phyloP scores from a whole-genome alignment of 2,329 filamentous ascomycete species.

The Escovopsis sp. region DNA sequence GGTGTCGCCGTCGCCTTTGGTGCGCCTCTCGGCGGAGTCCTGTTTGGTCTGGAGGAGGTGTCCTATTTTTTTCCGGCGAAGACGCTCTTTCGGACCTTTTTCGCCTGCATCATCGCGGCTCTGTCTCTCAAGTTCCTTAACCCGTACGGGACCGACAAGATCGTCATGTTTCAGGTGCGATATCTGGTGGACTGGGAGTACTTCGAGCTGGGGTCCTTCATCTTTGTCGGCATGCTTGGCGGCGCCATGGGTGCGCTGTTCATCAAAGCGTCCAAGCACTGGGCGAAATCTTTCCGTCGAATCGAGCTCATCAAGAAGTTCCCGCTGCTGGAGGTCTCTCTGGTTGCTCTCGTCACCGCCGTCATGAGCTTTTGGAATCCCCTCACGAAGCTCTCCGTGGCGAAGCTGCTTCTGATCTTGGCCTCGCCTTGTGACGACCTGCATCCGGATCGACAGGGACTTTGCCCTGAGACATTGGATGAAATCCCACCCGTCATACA shows the following conservation, averaged over 20 bases:
- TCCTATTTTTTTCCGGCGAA: slow-evolving; percentile 96
- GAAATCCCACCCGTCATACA: slow-evolving; percentile 66
- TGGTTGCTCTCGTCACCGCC: slow-evolving; percentile 76
- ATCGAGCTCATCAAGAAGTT: slow-evolving; percentile 66
- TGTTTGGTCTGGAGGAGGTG: slow-evolving; percentile 91
- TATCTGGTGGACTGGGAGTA: slow-evolving; percentile 86
- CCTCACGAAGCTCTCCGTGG: slow-evolving; percentile 76
- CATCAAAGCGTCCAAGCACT: slow-evolving; percentile 85
- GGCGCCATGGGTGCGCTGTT: slow-evolving; percentile 79
- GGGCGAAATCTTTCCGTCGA: slow-evolving; percentile 79
- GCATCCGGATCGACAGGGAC: slow-evolving; percentile 47
- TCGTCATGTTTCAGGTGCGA: slow-evolving; percentile 89
- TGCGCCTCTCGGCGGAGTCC: slow-evolving; percentile 69
- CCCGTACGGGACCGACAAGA: slow-evolving; percentile 90
- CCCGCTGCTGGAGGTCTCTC: slow-evolving; percentile 72
- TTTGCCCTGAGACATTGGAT: slow-evolving; percentile 58
- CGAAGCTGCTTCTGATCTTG: slow-evolving; percentile 78
- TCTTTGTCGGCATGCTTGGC: slow-evolving; percentile 72
- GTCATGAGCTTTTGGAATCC: slow-evolving; percentile 85
- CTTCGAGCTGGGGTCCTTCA: slow-evolving; percentile 77
- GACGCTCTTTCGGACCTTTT: slow-evolving; percentile 92
- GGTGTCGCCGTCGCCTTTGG: slow-evolving; percentile 92
- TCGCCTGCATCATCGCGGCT: slow-evolving; percentile 89
- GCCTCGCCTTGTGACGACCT: slow-evolving; percentile 73
- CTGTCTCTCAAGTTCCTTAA: slow-evolving; percentile 89